A percentile compares a stretch with the other conserved stretches of the same genome.
Evolutionary conservation across 257 asterid species (phyloP).

Genomic region (Nicotiana knightiana): DNA sequence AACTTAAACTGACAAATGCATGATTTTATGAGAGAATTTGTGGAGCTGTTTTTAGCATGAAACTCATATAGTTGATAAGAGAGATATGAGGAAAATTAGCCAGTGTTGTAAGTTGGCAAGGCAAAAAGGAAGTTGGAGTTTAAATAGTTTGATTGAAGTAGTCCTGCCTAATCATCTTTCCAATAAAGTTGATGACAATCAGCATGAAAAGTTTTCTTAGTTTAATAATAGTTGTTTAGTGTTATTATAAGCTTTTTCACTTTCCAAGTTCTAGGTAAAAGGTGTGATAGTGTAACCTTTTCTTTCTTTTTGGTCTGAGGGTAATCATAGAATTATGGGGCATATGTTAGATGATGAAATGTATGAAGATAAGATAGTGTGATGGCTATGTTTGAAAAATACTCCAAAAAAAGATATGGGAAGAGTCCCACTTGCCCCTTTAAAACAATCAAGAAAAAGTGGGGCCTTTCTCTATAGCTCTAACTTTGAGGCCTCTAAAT

Average conservation of each 20-base stretch:
- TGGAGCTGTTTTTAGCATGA: neutral
- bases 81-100: conserved; percentile 15
- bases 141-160: conserved; percentile 40
- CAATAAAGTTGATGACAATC: conserved; percentile 13
- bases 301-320: conserved; percentile 8
- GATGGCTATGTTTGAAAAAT: conserved; percentile 17
- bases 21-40: conserved; percentile 5
- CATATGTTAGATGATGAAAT: conserved; percentile 36
- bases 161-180: conserved; percentile 25
- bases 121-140: conserved; percentile 16
- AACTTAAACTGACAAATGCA: neutral
- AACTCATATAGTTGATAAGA: neutral
- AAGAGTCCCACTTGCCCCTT: conserved; percentile 43
- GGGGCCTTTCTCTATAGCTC: conserved; percentile 20
- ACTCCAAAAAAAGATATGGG: conserved; percentile 17
- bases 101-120: conserved; percentile 1
- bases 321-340: conserved; percentile 39
- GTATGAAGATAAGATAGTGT: conserved; percentile 41
- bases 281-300: conserved; percentile 18
- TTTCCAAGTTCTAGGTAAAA: conserved; percentile 26
- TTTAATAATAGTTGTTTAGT: conserved; percentile 11
- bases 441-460: conserved; percentile 24
- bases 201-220: conserved; percentile 13
- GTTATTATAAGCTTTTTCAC: conserved; percentile 18
- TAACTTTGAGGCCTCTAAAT: neutral